Evolutionary conservation across 2,329 filamentous ascomycete species (phyloP).

Genomic region (Apiospora aurea): DNA sequence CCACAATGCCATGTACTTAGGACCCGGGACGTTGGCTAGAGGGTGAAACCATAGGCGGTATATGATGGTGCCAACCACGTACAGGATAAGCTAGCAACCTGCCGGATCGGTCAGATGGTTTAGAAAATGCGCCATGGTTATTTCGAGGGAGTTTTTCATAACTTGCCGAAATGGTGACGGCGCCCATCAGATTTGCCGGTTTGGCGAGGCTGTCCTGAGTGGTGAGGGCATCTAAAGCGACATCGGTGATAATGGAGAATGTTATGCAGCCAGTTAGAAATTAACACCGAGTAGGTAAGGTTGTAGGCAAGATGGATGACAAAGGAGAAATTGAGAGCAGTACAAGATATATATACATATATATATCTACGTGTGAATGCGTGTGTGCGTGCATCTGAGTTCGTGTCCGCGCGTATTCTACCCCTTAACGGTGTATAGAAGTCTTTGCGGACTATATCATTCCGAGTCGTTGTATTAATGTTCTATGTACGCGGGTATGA

Average conservation of each 20-base stretch:
- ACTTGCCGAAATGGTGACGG: background rate
- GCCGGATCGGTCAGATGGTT: background rate
- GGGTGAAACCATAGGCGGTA: conserved; percentile 30
- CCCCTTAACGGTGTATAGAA: too few species aligned
- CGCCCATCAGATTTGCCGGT: background rate
- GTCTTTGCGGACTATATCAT: too few species aligned
- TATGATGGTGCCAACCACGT: background rate
- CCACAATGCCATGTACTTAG: conserved; percentile 26
- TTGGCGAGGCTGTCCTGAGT: background rate
- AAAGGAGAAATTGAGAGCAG: background rate
- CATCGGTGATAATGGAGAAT: background rate
- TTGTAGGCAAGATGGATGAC: background rate
- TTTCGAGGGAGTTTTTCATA: background rate
- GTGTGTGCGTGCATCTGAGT: too few species aligned
- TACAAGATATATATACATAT: background rate
- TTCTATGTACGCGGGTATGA: too few species aligned
- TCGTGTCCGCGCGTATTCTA: too few species aligned
- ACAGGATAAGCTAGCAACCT: background rate
- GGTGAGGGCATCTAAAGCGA: background rate
- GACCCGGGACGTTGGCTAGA: conserved; percentile 28
- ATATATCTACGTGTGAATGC: too few species aligned
- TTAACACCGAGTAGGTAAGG: background rate
- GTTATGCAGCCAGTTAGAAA: background rate
- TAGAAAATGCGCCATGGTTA: background rate
- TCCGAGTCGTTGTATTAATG: too few species aligned